Evolutionary conservation across 2,329 filamentous ascomycete genomes (phyloP), one percentile per base, ranked within the genome.

Genomic region (Fusarium goolgardi): DNA sequence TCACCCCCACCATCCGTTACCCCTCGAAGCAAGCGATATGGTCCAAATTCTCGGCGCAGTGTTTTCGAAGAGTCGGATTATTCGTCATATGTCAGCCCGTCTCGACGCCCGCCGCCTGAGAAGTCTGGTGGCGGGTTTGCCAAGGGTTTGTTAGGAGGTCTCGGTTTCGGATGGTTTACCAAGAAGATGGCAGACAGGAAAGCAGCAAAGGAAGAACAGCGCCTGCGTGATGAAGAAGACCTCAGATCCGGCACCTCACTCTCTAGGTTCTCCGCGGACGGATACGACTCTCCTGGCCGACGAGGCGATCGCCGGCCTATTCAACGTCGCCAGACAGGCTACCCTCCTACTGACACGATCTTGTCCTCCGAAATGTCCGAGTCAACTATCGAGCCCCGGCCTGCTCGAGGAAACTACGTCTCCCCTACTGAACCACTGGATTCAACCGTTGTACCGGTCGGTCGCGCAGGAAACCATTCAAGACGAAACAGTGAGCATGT

Each of bases 201-300:
- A 51, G 75, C 80, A 61, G 81, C 73, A 63, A 79, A 80, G 54
- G 84, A 85, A 62, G 85, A 83, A 50, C 83, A 83, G 31, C 80
- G 84, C 39, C 37, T 79, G 6, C 75, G 74, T 34, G 79, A 83
- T 7, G 76, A 88, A 76, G 86, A 90, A 56, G 83, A 89, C 3
- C 71, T 79, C 68, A 84, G 88, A 54, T 86, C 88, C 23, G 85
- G 91, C 7, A 86, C 86, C 35, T 84, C 85, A 32, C 83, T 85
- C n/a, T 87, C 88, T 23, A 84, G 84, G 70, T 93, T 87, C 64
- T 93, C 91, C 4, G 91, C 88, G 29, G 91, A 94, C 75, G 90
- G 90, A 27, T 82, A 85, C 62, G 80, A 81, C 5, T 83, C 83
- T 18, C 84, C 86, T 3, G 77, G 81, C 0, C 79, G 84, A 47